Evolutionary conservation across 495 filamentous ascomycete genomes (phyloP).

Genomic region (Talaromyces trachyspermus): DNA sequence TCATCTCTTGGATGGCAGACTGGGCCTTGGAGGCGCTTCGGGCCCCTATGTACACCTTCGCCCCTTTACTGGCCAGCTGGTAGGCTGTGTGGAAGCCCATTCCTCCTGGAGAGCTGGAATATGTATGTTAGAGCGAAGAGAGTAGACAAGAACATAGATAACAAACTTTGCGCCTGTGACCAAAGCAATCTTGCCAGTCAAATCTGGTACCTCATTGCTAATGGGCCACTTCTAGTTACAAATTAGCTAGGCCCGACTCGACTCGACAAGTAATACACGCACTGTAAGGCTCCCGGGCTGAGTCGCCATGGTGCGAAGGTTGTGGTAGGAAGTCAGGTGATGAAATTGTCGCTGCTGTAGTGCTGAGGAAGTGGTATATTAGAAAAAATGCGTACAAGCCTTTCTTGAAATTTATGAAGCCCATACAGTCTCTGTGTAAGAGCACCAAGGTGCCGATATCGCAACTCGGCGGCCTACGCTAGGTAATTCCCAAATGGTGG

Average conservation of each 20-base stretch:
- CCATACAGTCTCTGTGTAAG: background rate
- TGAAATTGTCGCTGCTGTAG: background rate
- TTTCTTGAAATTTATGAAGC: background rate
- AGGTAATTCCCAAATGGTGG: background rate
- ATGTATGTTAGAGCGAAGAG: background rate
- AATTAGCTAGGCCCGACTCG: background rate
- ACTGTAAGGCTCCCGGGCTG: background rate
- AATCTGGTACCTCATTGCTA: background rate
- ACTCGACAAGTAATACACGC: background rate
- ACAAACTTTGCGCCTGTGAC: constrained; percentile 1
- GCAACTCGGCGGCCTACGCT: background rate
- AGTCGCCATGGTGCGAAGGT: background rate
- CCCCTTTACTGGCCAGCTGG: constrained; percentile 12
- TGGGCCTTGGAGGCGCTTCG: constrained; percentile 30
- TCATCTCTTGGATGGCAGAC: constrained; percentile 28
- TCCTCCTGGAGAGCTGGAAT: background rate
- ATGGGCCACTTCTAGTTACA: constrained; percentile 2
- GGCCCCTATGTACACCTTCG: constrained; percentile 35
- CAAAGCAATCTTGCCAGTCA: background rate
- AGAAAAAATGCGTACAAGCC: background rate
- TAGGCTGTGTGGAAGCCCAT: constrained; percentile 1
- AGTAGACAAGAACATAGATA: background rate
- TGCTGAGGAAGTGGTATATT: background rate
- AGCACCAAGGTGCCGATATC: background rate
- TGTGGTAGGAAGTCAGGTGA: no score